phyloP scores from a whole-genome alignment of 257 asterid genomes.

The Solanum paucissectum region DNA sequence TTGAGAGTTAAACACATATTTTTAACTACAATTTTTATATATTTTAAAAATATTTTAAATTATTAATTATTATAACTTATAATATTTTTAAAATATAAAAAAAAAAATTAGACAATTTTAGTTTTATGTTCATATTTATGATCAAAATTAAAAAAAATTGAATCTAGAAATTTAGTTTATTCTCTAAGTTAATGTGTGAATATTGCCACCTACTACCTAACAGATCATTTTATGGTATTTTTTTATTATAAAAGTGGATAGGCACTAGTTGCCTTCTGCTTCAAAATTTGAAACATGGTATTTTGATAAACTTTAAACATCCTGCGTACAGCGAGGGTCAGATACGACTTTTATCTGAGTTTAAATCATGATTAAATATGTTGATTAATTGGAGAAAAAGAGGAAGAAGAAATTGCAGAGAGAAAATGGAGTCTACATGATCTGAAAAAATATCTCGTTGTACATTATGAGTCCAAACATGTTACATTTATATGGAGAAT shows the following conservation, averaged over 20 bases:
- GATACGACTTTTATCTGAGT: fast-evolving
- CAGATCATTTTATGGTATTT: neutral
- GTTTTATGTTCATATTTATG: neutral
- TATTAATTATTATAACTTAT: neutral
- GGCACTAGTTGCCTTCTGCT: neutral
- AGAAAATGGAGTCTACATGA: too few relatives aligned
- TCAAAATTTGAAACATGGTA: neutral
- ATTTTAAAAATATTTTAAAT: neutral
- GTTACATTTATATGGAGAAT: too few relatives aligned
- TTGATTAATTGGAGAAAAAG: too few relatives aligned
- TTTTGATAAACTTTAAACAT: neutral
- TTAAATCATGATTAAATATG: neutral
- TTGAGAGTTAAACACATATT: neutral
- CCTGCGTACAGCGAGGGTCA: neutral
- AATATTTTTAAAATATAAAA: neutral
- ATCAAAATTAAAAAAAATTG: neutral
- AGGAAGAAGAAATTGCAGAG: too few relatives aligned
- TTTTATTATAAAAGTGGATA: neutral
- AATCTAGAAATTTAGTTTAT: neutral
- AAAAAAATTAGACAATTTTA: neutral
- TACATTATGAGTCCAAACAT: too few relatives aligned
- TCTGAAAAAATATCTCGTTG: too few relatives aligned
- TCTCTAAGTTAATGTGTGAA: neutral
- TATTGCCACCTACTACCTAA: neutral
- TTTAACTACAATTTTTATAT: neutral